A percentile compares a stretch with the other conserved stretches of the same genome.
Conservation (phyloP, 768 basidiomycete species). For the Tricholoma matsutake region DNA sequence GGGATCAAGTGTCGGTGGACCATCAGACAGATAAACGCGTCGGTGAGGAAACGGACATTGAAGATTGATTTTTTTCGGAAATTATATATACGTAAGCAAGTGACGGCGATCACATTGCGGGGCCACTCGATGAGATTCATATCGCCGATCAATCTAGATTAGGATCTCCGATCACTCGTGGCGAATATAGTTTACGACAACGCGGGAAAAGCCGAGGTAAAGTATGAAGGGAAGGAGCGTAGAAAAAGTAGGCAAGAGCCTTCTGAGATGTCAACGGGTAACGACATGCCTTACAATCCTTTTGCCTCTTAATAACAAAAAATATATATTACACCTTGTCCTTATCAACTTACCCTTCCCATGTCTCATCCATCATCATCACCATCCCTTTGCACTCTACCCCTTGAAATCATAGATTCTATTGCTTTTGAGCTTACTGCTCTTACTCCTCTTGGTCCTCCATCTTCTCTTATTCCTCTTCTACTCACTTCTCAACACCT, state of each 20-base stretch:
- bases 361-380: too few relatives aligned
- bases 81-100: not conserved
- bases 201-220: not conserved
- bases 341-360: not conserved
- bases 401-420: slow-evolving; percentile 45
- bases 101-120: not conserved
- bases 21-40: too few relatives aligned
- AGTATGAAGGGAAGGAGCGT: not conserved
- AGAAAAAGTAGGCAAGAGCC: too few relatives aligned
- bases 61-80: not conserved
- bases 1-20: too few relatives aligned
- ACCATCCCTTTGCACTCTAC: slow-evolving; percentile 20
- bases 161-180: not conserved
- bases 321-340: too few relatives aligned
- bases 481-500: slow-evolving; percentile 42
- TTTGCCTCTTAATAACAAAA: too few relatives aligned
- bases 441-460: slow-evolving; percentile 42
- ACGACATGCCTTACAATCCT: too few relatives aligned
- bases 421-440: slow-evolving; percentile 50
- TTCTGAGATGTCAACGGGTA: too few relatives aligned
- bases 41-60: not conserved
- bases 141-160: not conserved
- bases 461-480: slow-evolving; percentile 45
- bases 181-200: not conserved
- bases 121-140: not conserved